Percentiles rank a stretch among this genome's conserved stretches.
These are phyloP conservation scores for Chrysosphaeria jannelii DNA, from an alignment of 2,329 filamentous ascomycete genomes.

Conservation along the genomic window DNA sequence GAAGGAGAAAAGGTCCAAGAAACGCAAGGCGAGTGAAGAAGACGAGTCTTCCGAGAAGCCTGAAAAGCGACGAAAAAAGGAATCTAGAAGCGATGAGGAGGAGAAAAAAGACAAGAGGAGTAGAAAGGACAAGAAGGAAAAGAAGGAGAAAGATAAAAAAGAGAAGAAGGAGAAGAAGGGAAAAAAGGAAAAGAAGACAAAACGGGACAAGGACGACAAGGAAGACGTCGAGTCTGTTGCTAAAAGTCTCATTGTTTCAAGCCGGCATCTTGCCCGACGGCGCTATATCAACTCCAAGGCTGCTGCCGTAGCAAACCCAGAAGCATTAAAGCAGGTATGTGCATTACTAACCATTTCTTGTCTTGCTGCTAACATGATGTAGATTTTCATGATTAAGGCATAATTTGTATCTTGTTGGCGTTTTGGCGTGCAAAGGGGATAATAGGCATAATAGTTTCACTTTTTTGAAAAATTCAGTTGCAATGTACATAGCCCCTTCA, in stretches of 20 bases:
- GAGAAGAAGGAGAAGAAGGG: constrained; percentile 10
- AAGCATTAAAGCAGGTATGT: constrained; percentile 58
- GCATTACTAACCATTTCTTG: not conserved
- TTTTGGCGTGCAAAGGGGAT: no score
- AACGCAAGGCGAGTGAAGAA: constrained; percentile 15
- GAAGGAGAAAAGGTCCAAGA: constrained; percentile 18
- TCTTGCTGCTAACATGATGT: not conserved
- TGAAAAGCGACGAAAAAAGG: constrained; percentile 10
- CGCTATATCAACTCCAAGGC: constrained; percentile 74
- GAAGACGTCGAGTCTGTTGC: not conserved
- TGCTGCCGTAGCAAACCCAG: constrained; percentile 49
- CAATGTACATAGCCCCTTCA: no score
- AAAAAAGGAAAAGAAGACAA: constrained; percentile 6
- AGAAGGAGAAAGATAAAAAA: constrained; percentile 5
- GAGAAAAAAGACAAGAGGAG: constrained; percentile 11
- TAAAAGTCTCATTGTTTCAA: constrained; percentile 10
- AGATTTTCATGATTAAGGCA: constrained; percentile 6
- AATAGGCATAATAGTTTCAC: no score
- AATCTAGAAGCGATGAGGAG: constrained; percentile 10
- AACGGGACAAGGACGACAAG: constrained; percentile 7
- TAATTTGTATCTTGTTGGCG: no score
- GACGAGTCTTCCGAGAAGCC: constrained; percentile 10
- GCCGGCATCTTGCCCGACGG: constrained; percentile 44
- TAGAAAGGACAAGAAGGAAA: constrained; percentile 9
- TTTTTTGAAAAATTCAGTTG: no score